Conservation (phyloP, 345 rosid genomes). For the Salix caprea region DNA sequence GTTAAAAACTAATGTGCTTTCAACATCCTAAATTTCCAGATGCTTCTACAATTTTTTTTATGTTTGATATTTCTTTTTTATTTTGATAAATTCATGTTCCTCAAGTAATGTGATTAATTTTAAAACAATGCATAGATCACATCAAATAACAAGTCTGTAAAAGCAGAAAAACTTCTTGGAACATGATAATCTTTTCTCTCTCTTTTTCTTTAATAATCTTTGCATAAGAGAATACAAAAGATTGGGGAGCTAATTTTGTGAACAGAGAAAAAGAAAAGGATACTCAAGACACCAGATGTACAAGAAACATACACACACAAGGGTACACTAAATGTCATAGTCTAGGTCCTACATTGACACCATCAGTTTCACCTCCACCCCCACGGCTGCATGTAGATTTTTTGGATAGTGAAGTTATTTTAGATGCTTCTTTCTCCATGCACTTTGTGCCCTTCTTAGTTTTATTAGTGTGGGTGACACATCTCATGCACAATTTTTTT, state of each 20-base stretch:
- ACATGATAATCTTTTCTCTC: not conserved
- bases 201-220: not conserved
- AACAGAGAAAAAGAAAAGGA: not conserved
- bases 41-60: too few species aligned
- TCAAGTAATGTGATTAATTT: too few species aligned
- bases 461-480: conserved; percentile 11
- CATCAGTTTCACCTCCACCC: not conserved
- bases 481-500: conserved; percentile 43
- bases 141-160: not conserved
- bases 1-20: not conserved
- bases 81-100: too few species aligned
- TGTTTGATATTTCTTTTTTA: too few species aligned
- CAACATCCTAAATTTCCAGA: not conserved
- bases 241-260: not conserved
- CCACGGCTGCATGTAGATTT: not conserved
- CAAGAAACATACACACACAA: not conserved
- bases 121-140: too few species aligned
- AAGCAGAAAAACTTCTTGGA: not conserved
- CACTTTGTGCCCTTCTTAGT: not conserved
- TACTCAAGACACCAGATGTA: not conserved
- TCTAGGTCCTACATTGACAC: not conserved
- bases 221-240: not conserved
- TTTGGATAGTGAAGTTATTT: not conserved
- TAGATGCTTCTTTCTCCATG: not conserved
- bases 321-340: conserved; percentile 6